These are phyloP conservation scores for Cytospora chrysosperma DNA, from an alignment of 2,329 filamentous ascomycete species.

Conservation along the genomic window DNA sequence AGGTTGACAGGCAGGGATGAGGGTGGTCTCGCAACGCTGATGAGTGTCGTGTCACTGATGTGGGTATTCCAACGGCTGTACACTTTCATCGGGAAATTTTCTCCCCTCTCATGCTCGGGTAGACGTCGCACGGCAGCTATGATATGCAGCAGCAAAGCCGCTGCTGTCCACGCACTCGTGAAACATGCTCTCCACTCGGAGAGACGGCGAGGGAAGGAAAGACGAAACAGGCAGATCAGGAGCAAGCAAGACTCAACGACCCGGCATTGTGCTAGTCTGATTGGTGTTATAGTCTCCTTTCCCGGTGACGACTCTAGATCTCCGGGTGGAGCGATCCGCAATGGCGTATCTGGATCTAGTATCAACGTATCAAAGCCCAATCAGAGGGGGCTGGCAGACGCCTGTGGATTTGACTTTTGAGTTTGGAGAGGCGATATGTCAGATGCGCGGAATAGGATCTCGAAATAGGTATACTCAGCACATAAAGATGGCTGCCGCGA, in stretches of 20 bases:
- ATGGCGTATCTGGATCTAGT: neutral
- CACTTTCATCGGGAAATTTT: slow-evolving; percentile 36
- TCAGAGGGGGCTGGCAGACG: neutral
- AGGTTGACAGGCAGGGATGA: slow-evolving; percentile 34
- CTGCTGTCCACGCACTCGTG: slow-evolving; percentile 20
- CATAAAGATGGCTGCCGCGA: neutral
- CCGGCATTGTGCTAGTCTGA: neutral
- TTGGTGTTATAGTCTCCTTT: neutral
- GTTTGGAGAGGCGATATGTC: slow-evolving; percentile 2
- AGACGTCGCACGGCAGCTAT: slow-evolving; percentile 33
- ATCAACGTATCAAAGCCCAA: neutral
- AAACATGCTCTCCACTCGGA: slow-evolving; percentile 15
- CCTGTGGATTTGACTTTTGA: slow-evolving; percentile 1
- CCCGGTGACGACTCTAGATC: neutral
- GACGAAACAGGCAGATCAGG: neutral
- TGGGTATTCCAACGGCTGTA: slow-evolving; percentile 33
- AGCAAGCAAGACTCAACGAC: slow-evolving; percentile 1
- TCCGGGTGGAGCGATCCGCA: neutral
- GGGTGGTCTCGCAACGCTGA: slow-evolving; percentile 21
- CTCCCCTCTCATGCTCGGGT: slow-evolving; percentile 32
- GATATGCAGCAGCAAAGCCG: slow-evolving; percentile 32
- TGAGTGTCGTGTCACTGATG: slow-evolving; percentile 29
- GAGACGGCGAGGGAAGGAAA: slow-evolving; percentile 7
- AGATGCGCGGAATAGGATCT: neutral
- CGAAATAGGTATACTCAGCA: neutral